Evolutionary conservation across 768 basidiomycete genomes (phyloP).

Genomic region (Boletus coccyginus): DNA sequence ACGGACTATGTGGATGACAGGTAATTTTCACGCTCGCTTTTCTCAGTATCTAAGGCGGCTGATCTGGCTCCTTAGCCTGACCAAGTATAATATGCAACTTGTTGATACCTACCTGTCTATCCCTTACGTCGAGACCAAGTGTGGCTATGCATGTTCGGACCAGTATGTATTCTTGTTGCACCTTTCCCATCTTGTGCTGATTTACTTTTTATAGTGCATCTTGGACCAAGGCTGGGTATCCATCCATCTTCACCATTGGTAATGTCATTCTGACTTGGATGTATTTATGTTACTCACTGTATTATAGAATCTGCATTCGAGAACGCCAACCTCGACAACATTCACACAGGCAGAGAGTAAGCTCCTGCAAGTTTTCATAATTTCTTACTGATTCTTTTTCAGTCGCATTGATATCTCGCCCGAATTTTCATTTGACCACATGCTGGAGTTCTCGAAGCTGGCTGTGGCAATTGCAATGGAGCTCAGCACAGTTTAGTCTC

Average conservation of each 20-base stretch:
- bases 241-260: conserved; percentile 78
- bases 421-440: conserved; percentile 89
- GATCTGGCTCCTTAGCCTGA: conserved; percentile 50
- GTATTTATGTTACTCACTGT: not conserved
- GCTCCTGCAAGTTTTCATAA: conserved; percentile 42
- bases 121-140: conserved; percentile 79
- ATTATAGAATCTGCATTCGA: conserved; percentile 62
- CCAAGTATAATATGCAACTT: conserved; percentile 74
- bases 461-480: conserved; percentile 79
- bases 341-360: conserved; percentile 80
- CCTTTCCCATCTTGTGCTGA: conserved; percentile 20
- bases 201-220: conserved; percentile 50
- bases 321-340: conserved; percentile 71
- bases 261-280: not conserved
- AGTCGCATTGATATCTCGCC: conserved; percentile 82
- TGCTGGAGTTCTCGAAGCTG: conserved; percentile 86
- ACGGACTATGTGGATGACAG: conserved; percentile 73
- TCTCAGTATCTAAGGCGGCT: not conserved
- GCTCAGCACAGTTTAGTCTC: conserved; percentile 45
- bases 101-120: conserved; percentile 78
- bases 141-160: conserved; percentile 93
- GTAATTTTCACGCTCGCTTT: conserved; percentile 39
- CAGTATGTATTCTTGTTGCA: conserved; percentile 53
- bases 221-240: conserved; percentile 85
- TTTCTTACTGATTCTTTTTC: conserved; percentile 20